These are phyloP conservation scores for Paramyrothecium sp. DNA, from an alignment of 2,329 filamentous ascomycete species.

Conservation along the genomic window DNA sequence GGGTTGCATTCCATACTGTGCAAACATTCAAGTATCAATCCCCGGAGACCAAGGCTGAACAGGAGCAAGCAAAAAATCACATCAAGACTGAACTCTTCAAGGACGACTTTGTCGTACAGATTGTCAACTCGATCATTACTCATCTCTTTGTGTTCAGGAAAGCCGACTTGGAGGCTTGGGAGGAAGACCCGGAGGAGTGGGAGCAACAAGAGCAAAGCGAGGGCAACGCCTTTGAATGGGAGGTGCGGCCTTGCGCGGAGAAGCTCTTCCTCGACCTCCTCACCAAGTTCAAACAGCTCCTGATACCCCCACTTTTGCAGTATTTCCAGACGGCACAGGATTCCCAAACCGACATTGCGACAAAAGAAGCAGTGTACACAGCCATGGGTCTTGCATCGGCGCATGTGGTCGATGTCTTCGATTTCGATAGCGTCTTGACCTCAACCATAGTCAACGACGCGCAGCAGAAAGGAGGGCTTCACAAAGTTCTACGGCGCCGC, in stretches of 20 bases:
- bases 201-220: slow-evolving; percentile 85
- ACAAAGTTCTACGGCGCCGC: slow-evolving; percentile 81
- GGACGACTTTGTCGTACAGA: slow-evolving; percentile 72
- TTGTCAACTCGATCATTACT: slow-evolving; percentile 82
- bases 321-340: slow-evolving; percentile 80
- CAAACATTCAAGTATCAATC: slow-evolving; percentile 84
- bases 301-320: slow-evolving; percentile 74
- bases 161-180: slow-evolving; percentile 86
- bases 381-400: slow-evolving; percentile 84
- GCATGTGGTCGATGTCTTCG: slow-evolving; percentile 69
- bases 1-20: slow-evolving; percentile 77
- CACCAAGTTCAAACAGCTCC: slow-evolving; percentile 80
- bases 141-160: slow-evolving; percentile 86
- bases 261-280: slow-evolving; percentile 91
- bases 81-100: slow-evolving; percentile 76
- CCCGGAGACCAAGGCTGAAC: slow-evolving; percentile 72
- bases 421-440: slow-evolving; percentile 79
- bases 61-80: slow-evolving; percentile 64
- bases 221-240: slow-evolving; percentile 86
- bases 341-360: slow-evolving; percentile 65
- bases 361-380: slow-evolving; percentile 93
- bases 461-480: slow-evolving; percentile 59
- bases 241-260: slow-evolving; percentile 88
- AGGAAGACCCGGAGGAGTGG: slow-evolving; percentile 94
- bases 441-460: slow-evolving; percentile 77